Evolutionary conservation across 352 stramenopile species (phyloP), one percentile per base, ranked within the genome.

Genomic region (Phytophthora pluvialis): DNA sequence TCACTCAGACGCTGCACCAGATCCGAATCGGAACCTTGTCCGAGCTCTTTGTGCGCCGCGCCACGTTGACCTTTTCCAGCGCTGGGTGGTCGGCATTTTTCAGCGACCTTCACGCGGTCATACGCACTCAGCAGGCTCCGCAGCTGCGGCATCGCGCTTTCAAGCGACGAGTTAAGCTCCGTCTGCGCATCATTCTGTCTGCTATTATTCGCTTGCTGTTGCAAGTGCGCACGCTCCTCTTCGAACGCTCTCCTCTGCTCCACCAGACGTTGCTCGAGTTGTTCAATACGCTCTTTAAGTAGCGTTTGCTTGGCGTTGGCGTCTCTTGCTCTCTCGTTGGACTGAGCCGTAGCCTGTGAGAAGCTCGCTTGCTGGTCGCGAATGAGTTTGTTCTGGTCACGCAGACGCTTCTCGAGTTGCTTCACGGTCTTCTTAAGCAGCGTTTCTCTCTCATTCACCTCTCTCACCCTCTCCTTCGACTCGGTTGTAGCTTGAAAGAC

Each of bases 61-160:
- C 9, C 18, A 2, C 3, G 6, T 26, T 36, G 44, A 11, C n/a
- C 25, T 56, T 53, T 46, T 35, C 8, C 31, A 46, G n/a, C 10
- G 2, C 21, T 47, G 29, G 9, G 15, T 40, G 35, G 25, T 12
- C 8, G 8, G 21, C 54, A 35, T 56, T 63, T 53, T 5, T 63
- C 43, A 12, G 42, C 32, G n/a, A 28, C 25, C 21, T 25, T 35
- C 2, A 57, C 16, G 47, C 54, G 60, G 7, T 69, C 60, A 31
- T 63, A 69, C 0, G 46, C 29, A 58, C n/a, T 58, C 44, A 69
- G 32, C 11, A 64, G n/a, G 25, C 31, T 64, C 13, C 53, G 44
- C 13, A 69, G 13, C 11, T 69, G 45, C 9, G 52, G 60, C 11
- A 69, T 46, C 4, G 46, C 31, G 9, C 13, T 21, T 26, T 63